Conservation (phyloP, 345 rosid species). For the Nasturtium officinale region DNA sequence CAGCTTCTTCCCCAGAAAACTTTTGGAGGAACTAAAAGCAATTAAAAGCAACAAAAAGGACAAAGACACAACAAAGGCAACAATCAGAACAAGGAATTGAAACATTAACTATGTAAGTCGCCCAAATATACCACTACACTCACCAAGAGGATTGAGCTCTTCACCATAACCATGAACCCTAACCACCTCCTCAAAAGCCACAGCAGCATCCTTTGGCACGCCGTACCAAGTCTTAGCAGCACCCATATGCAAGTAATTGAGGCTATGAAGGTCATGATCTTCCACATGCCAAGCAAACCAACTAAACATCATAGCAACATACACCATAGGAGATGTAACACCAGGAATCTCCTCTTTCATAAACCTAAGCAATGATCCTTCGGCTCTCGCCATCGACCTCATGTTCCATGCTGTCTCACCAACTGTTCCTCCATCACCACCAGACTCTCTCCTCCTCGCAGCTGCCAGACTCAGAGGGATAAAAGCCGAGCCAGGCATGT, state of each 20-base stretch:
- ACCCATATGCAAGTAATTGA: constrained; percentile 96
- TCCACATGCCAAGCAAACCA: constrained; percentile 99
- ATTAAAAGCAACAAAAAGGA: not conserved
- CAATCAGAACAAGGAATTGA: not conserved
- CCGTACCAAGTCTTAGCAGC: constrained; percentile 99
- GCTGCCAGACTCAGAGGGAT: constrained; percentile 47
- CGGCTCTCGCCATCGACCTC: constrained; percentile 90
- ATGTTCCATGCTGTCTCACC: constrained; percentile 97
- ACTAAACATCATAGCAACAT: constrained; percentile 94
- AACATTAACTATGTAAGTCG: not conserved
- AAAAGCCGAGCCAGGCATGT: constrained; percentile 99
- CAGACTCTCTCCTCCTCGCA: constrained; percentile 57
- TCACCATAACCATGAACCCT: constrained; percentile 93
- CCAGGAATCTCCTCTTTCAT: constrained; percentile 99
- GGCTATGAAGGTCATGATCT: constrained; percentile 97
- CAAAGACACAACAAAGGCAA: not conserved
- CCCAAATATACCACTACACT: constrained; percentile 25
- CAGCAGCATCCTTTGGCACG: constrained; percentile 89
- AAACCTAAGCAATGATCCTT: constrained; percentile 86
- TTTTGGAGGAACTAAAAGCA: not conserved
- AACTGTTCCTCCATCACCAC: constrained; percentile 65
- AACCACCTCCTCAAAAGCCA: constrained; percentile 94
- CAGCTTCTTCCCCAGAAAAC: not conserved
- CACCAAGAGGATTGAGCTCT: constrained; percentile 44
- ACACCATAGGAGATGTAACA: constrained; percentile 97